Base-by-base conservation (phyloP, 495 filamentous ascomycete species). In the Geoglossum glabrum region DNA sequence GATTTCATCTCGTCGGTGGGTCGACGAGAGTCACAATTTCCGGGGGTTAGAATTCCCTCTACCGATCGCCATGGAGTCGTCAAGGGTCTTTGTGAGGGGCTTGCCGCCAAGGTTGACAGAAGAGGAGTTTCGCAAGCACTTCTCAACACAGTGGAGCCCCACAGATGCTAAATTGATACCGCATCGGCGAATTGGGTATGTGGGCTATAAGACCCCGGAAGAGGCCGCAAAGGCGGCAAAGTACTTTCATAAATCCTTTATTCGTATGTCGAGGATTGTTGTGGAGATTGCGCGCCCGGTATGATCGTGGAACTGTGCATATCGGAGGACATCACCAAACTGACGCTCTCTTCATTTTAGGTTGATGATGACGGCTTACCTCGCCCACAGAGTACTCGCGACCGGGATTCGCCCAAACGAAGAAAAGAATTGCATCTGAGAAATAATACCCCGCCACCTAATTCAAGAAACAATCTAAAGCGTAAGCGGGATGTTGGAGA, bases 191-290 rank as follows among this genome's bases (percentile, higher is more conserved):
- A 95, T 98, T 72, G 92, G 89, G 62, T 99, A 95, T 75, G 81
- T 99, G 60, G 92, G 92, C 60, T 97, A 90, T 75, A 90, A 86
- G 70, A 86, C 78, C 56, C 73, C 80, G 46, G 79, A 90, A 60
- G 84, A 84, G 63, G 92, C 92, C 52, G 71, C 75, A 47, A 76
- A 80, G 62, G 92, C 92, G 51, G 84, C 90, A 61, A 86, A 85
- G 64, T 95, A 94, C 71, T 94, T 95, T 78, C 89, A 99, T 72
- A 85, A 80, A 64, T 79, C 89, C 60, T 98, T 89, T 69, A 85
- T 98, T 61, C 86, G 88, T 60, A 93, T 94, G 89, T 93, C 89
- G n/a, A 92, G 81, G 78, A 86, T 99, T 62, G 72, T 69, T 27
- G 92, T 96, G 63, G 93, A 97, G 73, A 73, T 95, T 66, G 93